Evolutionary conservation across 108 stramenopile genomes (phyloP).

Genomic region (Ochromonas danica): DNA sequence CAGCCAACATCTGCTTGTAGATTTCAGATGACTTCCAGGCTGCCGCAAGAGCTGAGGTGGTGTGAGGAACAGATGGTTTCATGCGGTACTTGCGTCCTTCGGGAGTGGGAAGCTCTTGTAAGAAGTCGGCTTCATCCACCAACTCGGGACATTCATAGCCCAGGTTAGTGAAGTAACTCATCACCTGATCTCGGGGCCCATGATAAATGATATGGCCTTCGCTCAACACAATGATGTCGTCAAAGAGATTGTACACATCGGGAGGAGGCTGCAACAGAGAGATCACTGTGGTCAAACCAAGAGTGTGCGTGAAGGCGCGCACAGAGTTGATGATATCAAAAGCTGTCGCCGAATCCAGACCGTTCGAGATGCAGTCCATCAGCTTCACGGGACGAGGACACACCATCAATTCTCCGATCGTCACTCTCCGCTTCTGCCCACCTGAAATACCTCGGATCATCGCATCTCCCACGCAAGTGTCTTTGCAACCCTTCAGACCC

Average conservation of each 20-base stretch:
- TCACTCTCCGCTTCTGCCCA: no score
- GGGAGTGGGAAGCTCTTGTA: conserved; percentile 43
- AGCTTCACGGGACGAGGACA: conserved; percentile 38
- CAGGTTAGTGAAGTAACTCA: conserved; percentile 60
- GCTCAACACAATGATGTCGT: conserved; percentile 77
- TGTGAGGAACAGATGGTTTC: neutral
- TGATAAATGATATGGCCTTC: conserved; percentile 73
- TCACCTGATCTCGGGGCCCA: conserved; percentile 68
- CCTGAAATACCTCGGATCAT: no score
- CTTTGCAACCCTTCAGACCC: no score
- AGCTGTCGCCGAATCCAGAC: no score
- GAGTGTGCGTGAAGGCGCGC: conserved; percentile 27
- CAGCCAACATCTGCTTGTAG: neutral
- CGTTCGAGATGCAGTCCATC: conserved; percentile 74
- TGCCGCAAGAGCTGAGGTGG: neutral
- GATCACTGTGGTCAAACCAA: conserved; percentile 55
- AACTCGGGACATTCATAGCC: conserved; percentile 67
- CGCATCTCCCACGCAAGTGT: conserved; percentile 62
- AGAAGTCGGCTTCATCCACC: conserved; percentile 73
- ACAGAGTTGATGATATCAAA: conserved; percentile 63
- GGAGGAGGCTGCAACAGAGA: conserved; percentile 81
- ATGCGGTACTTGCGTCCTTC: neutral
- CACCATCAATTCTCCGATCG: conserved; percentile 74
- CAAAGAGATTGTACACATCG: conserved; percentile 85
- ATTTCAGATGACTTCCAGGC: neutral